Evolutionary conservation across 2,329 filamentous ascomycete species (phyloP).

Genomic region (Clarireedia hainanense): DNA sequence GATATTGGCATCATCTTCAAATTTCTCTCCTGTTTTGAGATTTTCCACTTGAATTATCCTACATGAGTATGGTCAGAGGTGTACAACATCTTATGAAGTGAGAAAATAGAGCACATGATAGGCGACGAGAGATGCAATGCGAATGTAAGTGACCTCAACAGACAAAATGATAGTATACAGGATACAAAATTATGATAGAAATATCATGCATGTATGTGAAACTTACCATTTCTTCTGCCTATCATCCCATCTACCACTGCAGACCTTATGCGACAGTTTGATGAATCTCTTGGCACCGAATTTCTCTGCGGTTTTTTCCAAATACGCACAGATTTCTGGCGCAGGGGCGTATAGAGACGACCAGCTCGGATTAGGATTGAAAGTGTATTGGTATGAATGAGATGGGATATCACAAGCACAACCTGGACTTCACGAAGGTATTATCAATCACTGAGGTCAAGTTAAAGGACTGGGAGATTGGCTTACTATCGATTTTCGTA

Average conservation of each 20-base stretch:
- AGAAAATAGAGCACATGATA: no score
- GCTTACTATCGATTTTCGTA: slow-evolving; percentile 38
- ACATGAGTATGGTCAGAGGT: background rate
- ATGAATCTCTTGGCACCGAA: slow-evolving; percentile 55
- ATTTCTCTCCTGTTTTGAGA: slow-evolving; percentile 31
- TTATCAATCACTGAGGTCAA: background rate
- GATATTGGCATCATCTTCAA: slow-evolving; percentile 47
- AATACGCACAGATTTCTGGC: slow-evolving; percentile 60
- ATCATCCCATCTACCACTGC: slow-evolving; percentile 48
- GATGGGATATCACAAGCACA: background rate
- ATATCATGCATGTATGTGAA: background rate
- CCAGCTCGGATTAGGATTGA: slow-evolving; percentile 62
- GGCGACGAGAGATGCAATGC: background rate
- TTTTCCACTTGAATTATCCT: slow-evolving; percentile 39
- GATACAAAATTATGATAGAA: background rate
- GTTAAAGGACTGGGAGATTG: slow-evolving; percentile 32
- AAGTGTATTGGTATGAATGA: slow-evolving; percentile 31
- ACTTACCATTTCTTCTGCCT: slow-evolving; percentile 36
- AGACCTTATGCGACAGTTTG: slow-evolving; percentile 47
- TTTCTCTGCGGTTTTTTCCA: slow-evolving; percentile 53
- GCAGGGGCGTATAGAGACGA: slow-evolving; percentile 61
- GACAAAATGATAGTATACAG: background rate
- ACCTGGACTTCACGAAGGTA: slow-evolving; percentile 30
- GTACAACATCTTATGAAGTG: background rate
- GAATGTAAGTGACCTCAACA: background rate